These are phyloP conservation scores for Acer campestre DNA, from an alignment of 345 rosid species.

Conservation along the genomic window DNA sequence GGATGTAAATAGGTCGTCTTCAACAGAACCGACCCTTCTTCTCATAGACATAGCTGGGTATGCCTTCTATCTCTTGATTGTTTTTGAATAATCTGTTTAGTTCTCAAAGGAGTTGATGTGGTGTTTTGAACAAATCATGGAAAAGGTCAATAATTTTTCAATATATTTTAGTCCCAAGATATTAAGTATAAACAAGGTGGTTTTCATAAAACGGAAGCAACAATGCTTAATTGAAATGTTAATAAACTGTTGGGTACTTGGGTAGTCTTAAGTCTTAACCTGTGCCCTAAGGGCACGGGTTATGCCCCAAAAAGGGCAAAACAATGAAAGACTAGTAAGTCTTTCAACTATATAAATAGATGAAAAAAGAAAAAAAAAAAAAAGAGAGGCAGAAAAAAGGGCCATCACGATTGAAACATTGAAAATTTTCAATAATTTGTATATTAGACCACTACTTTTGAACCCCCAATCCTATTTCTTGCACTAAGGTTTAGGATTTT, in stretches of 20 bases:
- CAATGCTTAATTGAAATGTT: not conserved
- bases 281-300: too few species aligned
- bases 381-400: not conserved
- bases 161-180: not conserved
- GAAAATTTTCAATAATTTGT: not conserved
- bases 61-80: constrained; percentile 14
- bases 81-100: not conserved
- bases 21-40: constrained; percentile 85
- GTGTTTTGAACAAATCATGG: not conserved
- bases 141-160: not conserved
- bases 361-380: too few species aligned
- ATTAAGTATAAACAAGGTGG: not conserved
- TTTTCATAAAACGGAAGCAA: constrained; percentile 7
- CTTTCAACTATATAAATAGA: too few species aligned
- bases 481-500: not conserved
- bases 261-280: too few species aligned
- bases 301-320: too few species aligned
- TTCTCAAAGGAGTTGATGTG: not conserved
- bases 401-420: not conserved
- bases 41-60: constrained; percentile 89
- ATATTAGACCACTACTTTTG: not conserved
- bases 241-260: not conserved
- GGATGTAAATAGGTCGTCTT: constrained; percentile 57
- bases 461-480: not conserved
- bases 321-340: too few species aligned